Evolutionary conservation across 805 yeast species (phyloP).

Genomic region (Myxozyma neotropica): DNA sequence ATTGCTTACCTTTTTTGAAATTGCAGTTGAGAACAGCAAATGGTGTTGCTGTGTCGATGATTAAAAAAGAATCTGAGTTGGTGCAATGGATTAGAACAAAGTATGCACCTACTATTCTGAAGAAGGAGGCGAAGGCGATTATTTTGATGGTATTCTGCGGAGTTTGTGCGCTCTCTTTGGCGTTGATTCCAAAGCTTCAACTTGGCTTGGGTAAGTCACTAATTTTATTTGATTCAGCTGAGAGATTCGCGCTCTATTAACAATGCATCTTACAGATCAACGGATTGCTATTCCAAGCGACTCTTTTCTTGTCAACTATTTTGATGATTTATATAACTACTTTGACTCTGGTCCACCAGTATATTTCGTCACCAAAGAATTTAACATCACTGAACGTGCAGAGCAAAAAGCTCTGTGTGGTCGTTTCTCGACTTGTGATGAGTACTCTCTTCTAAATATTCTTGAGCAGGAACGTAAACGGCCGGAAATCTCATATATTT

Average conservation of each 20-base stretch:
- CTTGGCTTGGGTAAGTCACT: conserved; percentile 58
- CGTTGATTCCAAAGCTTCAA: conserved; percentile 66
- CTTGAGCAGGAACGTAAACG: conserved; percentile 83
- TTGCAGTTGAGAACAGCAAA: conserved; percentile 20
- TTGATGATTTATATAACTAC: conserved; percentile 69
- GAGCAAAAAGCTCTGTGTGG: conserved; percentile 83
- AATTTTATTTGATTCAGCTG: background rate
- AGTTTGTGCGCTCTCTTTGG: conserved; percentile 69
- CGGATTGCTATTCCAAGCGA: conserved; percentile 81
- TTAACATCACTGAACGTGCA: conserved; percentile 61
- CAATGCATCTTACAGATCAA: conserved; percentile 56
- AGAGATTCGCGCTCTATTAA: background rate
- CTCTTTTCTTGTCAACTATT: conserved; percentile 81
- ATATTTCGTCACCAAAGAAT: conserved; percentile 74
- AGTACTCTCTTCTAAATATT: conserved; percentile 74
- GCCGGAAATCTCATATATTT: conserved; percentile 61
- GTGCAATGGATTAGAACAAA: conserved; percentile 50
- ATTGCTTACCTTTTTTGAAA: conserved; percentile 61
- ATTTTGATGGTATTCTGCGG: conserved; percentile 58
- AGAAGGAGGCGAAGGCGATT: conserved; percentile 50
- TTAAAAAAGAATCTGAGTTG: conserved; percentile 32
- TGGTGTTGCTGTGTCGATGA: conserved; percentile 21
- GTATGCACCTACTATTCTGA: conserved; percentile 65
- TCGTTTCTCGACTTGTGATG: conserved; percentile 79
- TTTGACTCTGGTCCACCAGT: conserved; percentile 90